phyloP scores from a whole-genome alignment of 768 basidiomycete genomes.

The Amylocystis lapponica region DNA sequence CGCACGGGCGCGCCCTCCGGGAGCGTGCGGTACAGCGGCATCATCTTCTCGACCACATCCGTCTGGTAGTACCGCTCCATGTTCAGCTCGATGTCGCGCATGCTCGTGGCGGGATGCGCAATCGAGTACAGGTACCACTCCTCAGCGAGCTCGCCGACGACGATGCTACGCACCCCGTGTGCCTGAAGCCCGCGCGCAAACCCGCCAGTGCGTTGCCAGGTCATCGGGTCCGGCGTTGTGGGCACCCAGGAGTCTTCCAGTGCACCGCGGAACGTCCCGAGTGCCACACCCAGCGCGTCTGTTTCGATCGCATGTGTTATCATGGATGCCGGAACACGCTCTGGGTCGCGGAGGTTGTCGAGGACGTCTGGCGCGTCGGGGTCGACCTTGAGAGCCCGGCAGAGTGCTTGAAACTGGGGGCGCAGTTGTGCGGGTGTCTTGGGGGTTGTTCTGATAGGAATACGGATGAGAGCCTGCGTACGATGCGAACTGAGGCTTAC shows the following conservation, averaged over 20 bases:
- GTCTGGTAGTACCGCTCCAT: constrained; percentile 55
- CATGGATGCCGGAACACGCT: constrained; percentile 38
- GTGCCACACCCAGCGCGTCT: constrained; percentile 42
- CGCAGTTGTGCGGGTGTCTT: constrained; percentile 54
- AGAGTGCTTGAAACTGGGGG: constrained; percentile 60
- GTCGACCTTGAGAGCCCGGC: constrained; percentile 48
- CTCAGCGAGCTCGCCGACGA: constrained; percentile 64
- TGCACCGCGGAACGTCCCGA: constrained; percentile 67
- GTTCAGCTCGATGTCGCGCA: constrained; percentile 50
- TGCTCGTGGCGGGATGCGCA: constrained; percentile 49
- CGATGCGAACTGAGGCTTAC: constrained; percentile 11
- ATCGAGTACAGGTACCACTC: constrained; percentile 79
- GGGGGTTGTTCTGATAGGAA: constrained; percentile 36
- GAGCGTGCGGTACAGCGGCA: constrained; percentile 38
- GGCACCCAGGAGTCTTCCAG: constrained; percentile 57
- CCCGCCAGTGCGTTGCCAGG: constrained; percentile 58
- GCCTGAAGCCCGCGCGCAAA: constrained; percentile 48
- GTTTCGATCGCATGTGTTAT: constrained; percentile 58
- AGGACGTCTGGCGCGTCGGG: constrained; percentile 45
- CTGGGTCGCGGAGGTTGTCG: constrained; percentile 43
- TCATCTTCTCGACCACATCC: constrained; percentile 39
- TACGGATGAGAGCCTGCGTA: not conserved
- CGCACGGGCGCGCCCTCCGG: constrained; percentile 35
- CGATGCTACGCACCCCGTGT: constrained; percentile 55
- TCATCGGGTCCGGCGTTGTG: constrained; percentile 50